These are phyloP conservation scores for Syzygium aromaticum DNA, from an alignment of 345 rosid genomes.

Conservation along the genomic window DNA sequence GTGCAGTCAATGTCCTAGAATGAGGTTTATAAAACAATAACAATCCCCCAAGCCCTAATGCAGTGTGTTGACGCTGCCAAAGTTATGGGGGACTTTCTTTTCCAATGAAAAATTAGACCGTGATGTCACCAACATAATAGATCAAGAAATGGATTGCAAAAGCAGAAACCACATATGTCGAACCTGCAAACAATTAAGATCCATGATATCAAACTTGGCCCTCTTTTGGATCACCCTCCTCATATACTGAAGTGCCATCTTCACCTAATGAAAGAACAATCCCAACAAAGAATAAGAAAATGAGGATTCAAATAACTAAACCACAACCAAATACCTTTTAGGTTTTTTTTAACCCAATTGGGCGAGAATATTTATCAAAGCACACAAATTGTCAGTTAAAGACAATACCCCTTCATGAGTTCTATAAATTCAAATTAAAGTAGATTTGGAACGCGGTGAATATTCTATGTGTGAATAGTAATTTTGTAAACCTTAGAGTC, in stretches of 20 bases:
- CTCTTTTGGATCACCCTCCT: conserved; percentile 74
- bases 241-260: conserved; percentile 95
- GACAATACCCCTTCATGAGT: background rate
- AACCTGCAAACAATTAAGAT: conserved; percentile 87
- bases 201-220: conserved; percentile 97
- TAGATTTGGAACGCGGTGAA: background rate
- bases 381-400: background rate
- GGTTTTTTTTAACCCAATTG: background rate
- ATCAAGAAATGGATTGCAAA: background rate
- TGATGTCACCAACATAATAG: background rate
- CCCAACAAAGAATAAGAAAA: background rate
- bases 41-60: background rate
- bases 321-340: background rate
- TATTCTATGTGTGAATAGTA: background rate
- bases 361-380: background rate
- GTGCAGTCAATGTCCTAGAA: background rate
- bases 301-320: background rate
- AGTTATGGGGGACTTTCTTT: background rate
- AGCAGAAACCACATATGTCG: background rate
- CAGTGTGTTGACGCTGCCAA: background rate
- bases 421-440: background rate
- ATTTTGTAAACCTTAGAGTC: background rate
- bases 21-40: background rate
- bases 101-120: background rate
- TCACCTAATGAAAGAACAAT: conserved; percentile 39